Percentiles rank a stretch among this genome's conserved stretches.
Evolutionary conservation across 805 yeast species (phyloP).

Genomic region (Nakazawaea laoshanensis): DNA sequence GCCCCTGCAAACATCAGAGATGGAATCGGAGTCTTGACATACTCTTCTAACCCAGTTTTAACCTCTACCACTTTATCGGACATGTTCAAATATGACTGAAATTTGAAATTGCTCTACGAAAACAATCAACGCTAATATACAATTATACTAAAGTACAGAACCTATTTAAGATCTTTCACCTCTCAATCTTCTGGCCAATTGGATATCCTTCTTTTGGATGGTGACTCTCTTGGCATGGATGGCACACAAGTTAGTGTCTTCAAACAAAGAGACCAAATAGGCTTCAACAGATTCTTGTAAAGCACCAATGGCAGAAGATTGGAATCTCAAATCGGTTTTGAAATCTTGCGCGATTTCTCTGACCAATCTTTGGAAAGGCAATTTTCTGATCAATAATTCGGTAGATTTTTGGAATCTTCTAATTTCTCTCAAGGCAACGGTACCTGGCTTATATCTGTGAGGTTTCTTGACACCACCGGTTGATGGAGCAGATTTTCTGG

Average conservation of each 20-base stretch:
- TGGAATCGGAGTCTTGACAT: conserved; percentile 29
- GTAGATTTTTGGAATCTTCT: conserved; percentile 97
- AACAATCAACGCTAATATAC: too few species aligned
- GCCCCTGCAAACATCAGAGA: conserved; percentile 23
- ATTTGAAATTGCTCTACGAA: too few species aligned
- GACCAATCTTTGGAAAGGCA: conserved; percentile 95
- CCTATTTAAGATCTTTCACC: conserved; percentile 80
- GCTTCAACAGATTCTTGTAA: conserved; percentile 98
- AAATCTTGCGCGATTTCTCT: conserved; percentile 94
- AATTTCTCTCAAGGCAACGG: conserved; percentile 93
- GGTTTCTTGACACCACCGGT: conserved; percentile 92
- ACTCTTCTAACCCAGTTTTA: too few species aligned
- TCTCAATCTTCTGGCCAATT: conserved; percentile 95
- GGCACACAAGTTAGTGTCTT: conserved; percentile 98
- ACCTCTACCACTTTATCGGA: too few species aligned
- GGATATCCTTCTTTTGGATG: conserved; percentile 96
- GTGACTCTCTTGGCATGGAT: conserved; percentile 99
- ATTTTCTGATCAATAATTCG: conserved; percentile 88
- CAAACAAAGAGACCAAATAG: conserved; percentile 90
- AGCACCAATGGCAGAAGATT: conserved; percentile 95
- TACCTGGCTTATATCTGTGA: conserved; percentile 96
- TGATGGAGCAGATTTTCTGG: conserved; percentile 88
- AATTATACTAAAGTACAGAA: not conserved
- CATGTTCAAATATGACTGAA: too few species aligned
- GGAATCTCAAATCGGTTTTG: conserved; percentile 92